Evolutionary conservation across 192 early-diverging fungal genomes (phyloP).

Genomic region (Rhizophlyctis rosea): DNA sequence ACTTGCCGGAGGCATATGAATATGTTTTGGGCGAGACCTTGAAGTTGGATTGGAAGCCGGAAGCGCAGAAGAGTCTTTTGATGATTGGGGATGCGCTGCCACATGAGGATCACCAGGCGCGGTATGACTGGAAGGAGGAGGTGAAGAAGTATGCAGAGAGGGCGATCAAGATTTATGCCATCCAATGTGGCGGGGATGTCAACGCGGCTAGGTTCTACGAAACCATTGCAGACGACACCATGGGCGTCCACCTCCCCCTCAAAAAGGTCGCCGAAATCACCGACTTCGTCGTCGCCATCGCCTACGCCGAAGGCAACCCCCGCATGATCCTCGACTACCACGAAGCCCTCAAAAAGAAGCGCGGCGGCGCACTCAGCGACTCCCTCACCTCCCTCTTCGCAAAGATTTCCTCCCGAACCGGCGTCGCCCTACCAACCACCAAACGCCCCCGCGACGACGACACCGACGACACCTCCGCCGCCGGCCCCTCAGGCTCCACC

Average conservation of each 20-base stretch:
- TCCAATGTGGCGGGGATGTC: not conserved
- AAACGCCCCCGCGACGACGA: too few relatives aligned
- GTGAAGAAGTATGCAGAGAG: not conserved
- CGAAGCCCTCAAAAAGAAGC: too few relatives aligned
- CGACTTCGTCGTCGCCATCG: too few relatives aligned
- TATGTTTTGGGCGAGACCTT: not conserved
- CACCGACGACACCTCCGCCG: too few relatives aligned
- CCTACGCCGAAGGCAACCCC: too few relatives aligned
- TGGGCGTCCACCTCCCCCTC: slow-evolving; percentile 12
- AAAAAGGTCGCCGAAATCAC: not conserved
- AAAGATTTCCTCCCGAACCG: too few relatives aligned
- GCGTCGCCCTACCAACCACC: too few relatives aligned
- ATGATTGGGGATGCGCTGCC: not conserved
- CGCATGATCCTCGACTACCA: too few relatives aligned
- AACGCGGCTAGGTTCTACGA: not conserved
- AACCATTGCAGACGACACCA: slow-evolving; percentile 20
- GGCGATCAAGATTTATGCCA: not conserved
- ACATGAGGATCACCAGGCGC: not conserved
- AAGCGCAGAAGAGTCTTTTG: not conserved
- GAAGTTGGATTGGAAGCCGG: not conserved
- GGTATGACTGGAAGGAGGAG: not conserved
- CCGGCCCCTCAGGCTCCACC: too few relatives aligned
- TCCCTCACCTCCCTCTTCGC: too few relatives aligned
- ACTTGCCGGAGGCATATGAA: not conserved
- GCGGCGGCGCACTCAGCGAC: too few relatives aligned